phyloP scores from a whole-genome alignment of 345 rosid species.

The Sisymbrium altissimum region DNA sequence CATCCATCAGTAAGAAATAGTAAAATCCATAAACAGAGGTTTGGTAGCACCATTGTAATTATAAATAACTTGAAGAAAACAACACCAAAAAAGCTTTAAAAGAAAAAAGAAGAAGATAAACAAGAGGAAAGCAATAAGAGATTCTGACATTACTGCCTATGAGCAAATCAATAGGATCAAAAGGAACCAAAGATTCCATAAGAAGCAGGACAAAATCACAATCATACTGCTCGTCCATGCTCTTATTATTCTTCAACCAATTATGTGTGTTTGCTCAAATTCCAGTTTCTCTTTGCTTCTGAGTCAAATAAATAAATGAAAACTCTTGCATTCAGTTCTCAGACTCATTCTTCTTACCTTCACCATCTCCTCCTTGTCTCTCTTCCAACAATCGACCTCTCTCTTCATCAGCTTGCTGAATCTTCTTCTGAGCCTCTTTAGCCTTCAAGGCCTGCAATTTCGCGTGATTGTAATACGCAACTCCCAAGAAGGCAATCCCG shows the following conservation, averaged over 20 bases:
- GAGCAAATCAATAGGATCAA: conserved; percentile 18
- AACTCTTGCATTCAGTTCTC: conserved; percentile 9
- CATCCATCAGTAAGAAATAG: not conserved
- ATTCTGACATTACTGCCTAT: conserved; percentile 21
- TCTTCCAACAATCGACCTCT: conserved; percentile 67
- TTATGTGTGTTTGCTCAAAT: not conserved
- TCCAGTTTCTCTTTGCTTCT: not conserved
- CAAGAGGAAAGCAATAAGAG: conserved; percentile 11
- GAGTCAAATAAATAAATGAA: not conserved
- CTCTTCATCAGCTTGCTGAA: conserved; percentile 71
- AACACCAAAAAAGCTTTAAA: not conserved
- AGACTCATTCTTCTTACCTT: conserved; percentile 66
- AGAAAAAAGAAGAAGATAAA: not conserved
- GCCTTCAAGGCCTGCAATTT: conserved; percentile 89
- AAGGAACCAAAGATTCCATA: conserved; percentile 19
- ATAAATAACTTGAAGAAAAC: conserved; percentile 13
- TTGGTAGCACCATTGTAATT: conserved; percentile 18
- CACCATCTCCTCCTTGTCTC: conserved; percentile 64
- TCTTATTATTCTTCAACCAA: conserved; percentile 16
- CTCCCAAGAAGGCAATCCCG: conserved; percentile 86
- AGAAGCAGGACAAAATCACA: not conserved
- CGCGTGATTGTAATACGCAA: conserved; percentile 82
- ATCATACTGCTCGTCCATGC: not conserved
- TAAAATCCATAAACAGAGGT: conserved; percentile 15
- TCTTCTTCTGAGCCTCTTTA: conserved; percentile 83